Conservation (phyloP, 257 asterid species). For the Henckelia pumila region DNA sequence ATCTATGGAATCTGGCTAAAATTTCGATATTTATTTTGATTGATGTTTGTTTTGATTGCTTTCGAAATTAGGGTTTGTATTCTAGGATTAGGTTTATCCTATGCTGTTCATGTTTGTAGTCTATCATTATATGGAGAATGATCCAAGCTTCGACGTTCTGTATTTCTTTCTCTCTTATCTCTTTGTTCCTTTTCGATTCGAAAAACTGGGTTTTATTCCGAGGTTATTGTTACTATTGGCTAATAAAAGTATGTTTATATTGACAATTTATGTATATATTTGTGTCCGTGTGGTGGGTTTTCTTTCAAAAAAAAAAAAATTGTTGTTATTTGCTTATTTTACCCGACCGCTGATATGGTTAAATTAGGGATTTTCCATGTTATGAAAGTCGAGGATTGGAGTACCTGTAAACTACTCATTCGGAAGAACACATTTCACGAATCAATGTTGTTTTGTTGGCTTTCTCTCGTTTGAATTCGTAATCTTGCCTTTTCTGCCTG, state of each 20-base stretch:
- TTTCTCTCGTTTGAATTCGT: neutral
- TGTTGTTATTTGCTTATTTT: too few species aligned
- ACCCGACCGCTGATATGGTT: neutral
- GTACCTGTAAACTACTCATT: neutral
- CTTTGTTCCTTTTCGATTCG: neutral
- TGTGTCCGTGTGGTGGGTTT: too few species aligned
- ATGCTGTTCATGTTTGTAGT: neutral
- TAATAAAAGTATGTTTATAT: neutral
- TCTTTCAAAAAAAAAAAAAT: too few species aligned
- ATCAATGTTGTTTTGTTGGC: neutral
- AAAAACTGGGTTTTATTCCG: neutral
- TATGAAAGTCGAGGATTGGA: neutral
- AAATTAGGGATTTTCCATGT: neutral
- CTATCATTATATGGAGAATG: neutral
- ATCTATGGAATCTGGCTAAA: neutral
- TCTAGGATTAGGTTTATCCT: conserved; percentile 12
- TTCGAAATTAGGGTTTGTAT: conserved; percentile 1
- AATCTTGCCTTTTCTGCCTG: neutral
- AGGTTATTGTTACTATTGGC: neutral
- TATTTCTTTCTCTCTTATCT: too few species aligned
- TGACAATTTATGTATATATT: neutral
- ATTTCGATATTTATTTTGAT: neutral
- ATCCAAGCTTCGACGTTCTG: neutral
- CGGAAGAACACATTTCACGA: neutral
- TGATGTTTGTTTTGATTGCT: neutral